Percentiles rank a stretch among this genome's conserved stretches.
Evolutionary conservation across 495 filamentous ascomycete species (phyloP).

Genomic region (Amphirosellinia nigrospora): DNA sequence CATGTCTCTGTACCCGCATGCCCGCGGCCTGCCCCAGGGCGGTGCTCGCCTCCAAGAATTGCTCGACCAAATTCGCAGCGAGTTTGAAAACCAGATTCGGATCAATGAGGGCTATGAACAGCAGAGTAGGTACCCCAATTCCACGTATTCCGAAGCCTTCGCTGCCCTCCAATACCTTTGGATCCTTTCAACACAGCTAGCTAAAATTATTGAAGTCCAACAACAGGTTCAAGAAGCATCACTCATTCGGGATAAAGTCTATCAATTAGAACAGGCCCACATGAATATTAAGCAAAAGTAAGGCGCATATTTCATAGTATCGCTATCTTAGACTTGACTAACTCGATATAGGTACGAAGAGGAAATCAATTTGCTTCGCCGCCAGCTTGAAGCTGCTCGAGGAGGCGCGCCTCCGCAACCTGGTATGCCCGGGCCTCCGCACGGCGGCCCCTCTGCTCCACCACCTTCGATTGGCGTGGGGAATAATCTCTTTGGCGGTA

Average conservation of each 20-base stretch:
- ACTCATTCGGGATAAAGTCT: slow-evolving; percentile 88
- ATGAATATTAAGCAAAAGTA: slow-evolving; percentile 88
- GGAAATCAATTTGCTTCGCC: slow-evolving; percentile 81
- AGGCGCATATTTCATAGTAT: slow-evolving; percentile 35
- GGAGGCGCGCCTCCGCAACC: slow-evolving; percentile 68
- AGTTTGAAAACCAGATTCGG: slow-evolving; percentile 84
- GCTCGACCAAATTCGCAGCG: slow-evolving; percentile 84
- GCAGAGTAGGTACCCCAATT: slow-evolving; percentile 71
- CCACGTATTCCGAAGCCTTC: not conserved
- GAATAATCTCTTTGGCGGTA: slow-evolving; percentile 89
- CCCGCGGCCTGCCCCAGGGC: slow-evolving; percentile 73
- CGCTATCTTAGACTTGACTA: not conserved
- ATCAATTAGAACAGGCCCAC: slow-evolving; percentile 86
- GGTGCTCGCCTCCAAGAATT: slow-evolving; percentile 80
- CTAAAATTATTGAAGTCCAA: slow-evolving; percentile 62
- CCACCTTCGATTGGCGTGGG: slow-evolving; percentile 91
- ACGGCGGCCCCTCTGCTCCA: slow-evolving; percentile 79
- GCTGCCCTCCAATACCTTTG: not conserved
- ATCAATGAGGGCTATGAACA: slow-evolving; percentile 84
- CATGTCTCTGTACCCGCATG: slow-evolving; percentile 88
- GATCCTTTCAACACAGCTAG: not conserved
- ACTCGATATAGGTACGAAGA: slow-evolving; percentile 78
- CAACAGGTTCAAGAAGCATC: slow-evolving; percentile 91
- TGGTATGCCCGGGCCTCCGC: slow-evolving; percentile 71
- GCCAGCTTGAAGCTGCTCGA: slow-evolving; percentile 78